Base-by-base conservation (phyloP, 495 filamentous ascomycete genomes). In the Cryomyces minteri region DNA sequence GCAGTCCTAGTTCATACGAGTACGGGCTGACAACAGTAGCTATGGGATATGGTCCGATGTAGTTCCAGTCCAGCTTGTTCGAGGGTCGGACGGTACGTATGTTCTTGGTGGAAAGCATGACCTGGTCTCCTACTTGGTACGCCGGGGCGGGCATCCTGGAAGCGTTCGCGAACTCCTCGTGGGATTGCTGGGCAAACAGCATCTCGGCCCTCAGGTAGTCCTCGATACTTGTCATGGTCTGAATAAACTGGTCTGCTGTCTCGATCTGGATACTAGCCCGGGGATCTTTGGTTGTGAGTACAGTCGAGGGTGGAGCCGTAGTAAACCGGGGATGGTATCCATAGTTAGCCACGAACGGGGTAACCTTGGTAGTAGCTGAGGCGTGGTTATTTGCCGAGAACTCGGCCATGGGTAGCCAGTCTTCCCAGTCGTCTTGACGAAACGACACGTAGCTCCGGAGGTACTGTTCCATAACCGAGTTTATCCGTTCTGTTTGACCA, bases 381-480 rank as follows among this genome's bases (percentile, higher is more conserved):
- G 12, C 12, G 12, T 37, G 12, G 34, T 37, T 37, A 37, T 37
- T 37, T 9, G 8, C 8, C 34, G 34, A 9, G 12, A 37, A 37
- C 3, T 37, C 34, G 8, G 12, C 12, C 8, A 9, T 9, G 8
- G 12, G 34, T 41, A 47, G 44, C 44, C 41, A 47, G 28, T 41
- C 12, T 12, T 25, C 12, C 44, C 41, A 47, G 37, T 47, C 37
- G 6, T 47, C 44, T 41, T 47, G 31, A 7, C 31, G 14, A 11
- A 18, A 47, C 10, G 31, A 32, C 9, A 47, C 32, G 41, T 40
- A 47, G 5, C 7, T 7, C 6, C 37, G 6, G 25, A 47, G 30
- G 30, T 41, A 47, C 18, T 41, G 25, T 36, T 47, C 44, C 41
- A 47, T 40, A 43, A 12, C 36, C 37, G 31, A 40, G 30, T 47